Conservation (phyloP, 2,329 filamentous ascomycete species). For the Diaporthe citrichinensis region DNA sequence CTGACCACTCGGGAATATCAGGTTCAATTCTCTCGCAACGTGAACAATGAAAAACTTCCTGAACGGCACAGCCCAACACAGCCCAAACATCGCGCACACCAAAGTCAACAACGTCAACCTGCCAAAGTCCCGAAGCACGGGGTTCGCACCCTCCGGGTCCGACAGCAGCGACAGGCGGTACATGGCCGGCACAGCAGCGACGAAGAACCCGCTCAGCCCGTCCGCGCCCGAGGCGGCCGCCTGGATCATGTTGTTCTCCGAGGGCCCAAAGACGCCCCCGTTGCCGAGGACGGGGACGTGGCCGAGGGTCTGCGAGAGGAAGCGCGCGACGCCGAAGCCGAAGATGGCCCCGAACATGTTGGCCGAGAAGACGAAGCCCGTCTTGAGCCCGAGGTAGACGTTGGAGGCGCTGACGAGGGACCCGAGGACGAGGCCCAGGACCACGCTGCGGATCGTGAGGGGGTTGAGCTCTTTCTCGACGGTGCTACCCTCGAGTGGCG, state of each 20-base stretch:
- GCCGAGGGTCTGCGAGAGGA: not conserved
- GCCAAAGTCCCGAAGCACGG: not conserved
- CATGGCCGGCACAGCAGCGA: not conserved
- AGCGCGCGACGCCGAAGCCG: not conserved
- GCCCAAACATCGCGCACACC: not conserved
- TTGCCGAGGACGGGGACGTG: not conserved
- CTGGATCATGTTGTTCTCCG: constrained; percentile 5
- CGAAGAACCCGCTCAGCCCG: not conserved
- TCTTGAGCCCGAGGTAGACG: not conserved
- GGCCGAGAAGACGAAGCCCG: not conserved
- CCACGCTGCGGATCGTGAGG: not conserved
- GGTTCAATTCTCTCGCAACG: not conserved
- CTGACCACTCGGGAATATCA: not conserved
- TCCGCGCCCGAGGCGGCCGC: not conserved
- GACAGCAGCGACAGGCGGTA: not conserved
- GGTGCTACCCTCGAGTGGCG: not conserved
- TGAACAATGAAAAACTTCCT: not conserved
- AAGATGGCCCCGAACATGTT: constrained; percentile 2
- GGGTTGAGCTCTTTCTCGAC: not conserved
- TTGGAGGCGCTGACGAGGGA: not conserved
- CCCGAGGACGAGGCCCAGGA: not conserved
- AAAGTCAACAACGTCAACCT: not conserved
- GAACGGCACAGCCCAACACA: not conserved
- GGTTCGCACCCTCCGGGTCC: not conserved
- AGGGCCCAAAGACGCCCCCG: not conserved